Evolutionary conservation across 768 basidiomycete species (phyloP).

Genomic region (Lactifluus pinguis): DNA sequence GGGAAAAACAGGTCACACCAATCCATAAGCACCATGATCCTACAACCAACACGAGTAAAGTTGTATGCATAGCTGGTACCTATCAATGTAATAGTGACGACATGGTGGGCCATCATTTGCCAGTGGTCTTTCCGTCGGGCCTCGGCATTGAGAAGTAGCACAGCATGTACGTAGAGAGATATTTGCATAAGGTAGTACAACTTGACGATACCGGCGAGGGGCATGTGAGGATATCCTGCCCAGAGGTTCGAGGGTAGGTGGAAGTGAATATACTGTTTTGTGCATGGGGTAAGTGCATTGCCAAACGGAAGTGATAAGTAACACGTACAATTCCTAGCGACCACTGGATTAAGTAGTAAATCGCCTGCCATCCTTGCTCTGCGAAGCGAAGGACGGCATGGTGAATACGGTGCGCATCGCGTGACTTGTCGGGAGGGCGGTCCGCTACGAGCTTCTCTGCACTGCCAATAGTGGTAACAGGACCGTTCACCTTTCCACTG

Average conservation of each 20-base stretch:
- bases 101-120: constrained; percentile 95
- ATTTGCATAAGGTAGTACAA: constrained; percentile 82
- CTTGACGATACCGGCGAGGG: constrained; percentile 74
- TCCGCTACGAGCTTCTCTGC: constrained; percentile 19
- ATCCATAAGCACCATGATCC: constrained; percentile 91
- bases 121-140: constrained; percentile 84
- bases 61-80: constrained; percentile 69
- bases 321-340: constrained; percentile 72
- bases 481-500: constrained; percentile 28
- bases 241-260: constrained; percentile 68
- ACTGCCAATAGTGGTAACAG: constrained; percentile 30
- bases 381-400: constrained; percentile 80
- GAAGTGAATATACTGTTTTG: constrained; percentile 67
- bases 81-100: constrained; percentile 80
- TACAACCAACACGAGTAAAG: constrained; percentile 81
- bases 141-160: constrained; percentile 89
- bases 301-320: constrained; percentile 12
- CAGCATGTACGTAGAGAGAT: constrained; percentile 87
- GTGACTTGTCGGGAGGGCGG: constrained; percentile 25
- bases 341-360: constrained; percentile 77
- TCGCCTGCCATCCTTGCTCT: constrained; percentile 87
- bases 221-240: constrained; percentile 74
- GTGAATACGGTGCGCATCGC: constrained; percentile 53
- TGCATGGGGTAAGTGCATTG: constrained; percentile 7
- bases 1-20: constrained; percentile 88